Evolutionary conservation across 331 rosid genomes (phyloP), one percentile per base, ranked within the genome.

Genomic region (Pyracantha coccinea): DNA sequence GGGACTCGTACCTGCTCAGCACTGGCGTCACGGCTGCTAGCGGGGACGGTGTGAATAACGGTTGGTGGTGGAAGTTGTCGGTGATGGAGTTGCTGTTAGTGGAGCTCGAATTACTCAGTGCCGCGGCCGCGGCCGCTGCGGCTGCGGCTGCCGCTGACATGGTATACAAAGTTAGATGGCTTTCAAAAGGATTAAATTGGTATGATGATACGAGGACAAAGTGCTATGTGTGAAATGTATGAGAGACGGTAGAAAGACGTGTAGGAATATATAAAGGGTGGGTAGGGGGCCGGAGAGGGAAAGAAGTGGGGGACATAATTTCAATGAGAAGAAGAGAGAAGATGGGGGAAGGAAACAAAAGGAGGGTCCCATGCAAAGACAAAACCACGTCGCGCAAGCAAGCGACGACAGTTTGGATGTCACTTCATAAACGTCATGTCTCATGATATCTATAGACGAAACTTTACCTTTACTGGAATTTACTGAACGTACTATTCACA

Each of bases 111-210:
- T 47, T 71, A 33, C 66, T 53, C 14, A 47, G 5, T 7, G 9
- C 38, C 21, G 74, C 54, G 2, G 79, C 84, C 1, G 79, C 84
- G 3, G 85, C 82, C 2, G 87, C 85, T 3, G 84, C 87, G 12
- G 87, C 85, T 3, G 84, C 87, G 12, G 81, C 80, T 17, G 78
- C 83, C 0, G 89, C 89, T 61, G 86, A 83, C 89, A 85, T 85
- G 24, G 23, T 21, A 5, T 12, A 13, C 3, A 24, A 19, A 52
- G 57, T 16, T 15, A 0, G 21, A 52, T 52, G 9, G 57, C 20
- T 15, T 52, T 52, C 45, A 38, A 38, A 38, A 38, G 4, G 57
- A 52, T 52, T 16, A 52, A 50, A 15, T 52, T 52, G 55, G 55
- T 15, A 38, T 38, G 14, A 38, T 38, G 45, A 38, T 38, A 38